Evolutionary conservation across 2,329 filamentous ascomycete genomes (phyloP).

Genomic region (Fusarium algeriense): DNA sequence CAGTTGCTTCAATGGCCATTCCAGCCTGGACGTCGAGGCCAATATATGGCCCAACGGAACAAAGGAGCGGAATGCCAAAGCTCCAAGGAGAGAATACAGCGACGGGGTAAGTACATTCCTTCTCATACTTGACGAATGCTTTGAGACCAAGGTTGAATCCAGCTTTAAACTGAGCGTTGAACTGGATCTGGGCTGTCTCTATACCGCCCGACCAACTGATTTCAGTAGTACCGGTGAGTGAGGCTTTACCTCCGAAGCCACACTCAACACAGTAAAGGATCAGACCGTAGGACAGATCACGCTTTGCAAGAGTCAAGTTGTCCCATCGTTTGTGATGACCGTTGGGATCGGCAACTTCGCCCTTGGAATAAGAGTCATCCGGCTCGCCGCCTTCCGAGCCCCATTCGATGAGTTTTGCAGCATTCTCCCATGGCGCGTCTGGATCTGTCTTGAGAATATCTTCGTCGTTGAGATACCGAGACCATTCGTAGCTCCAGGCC

Average conservation of each 20-base stretch:
- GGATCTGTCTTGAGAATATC: background rate
- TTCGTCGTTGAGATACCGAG: background rate
- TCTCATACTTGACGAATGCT: constrained; percentile 16
- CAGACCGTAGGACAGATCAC: background rate
- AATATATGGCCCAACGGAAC: background rate
- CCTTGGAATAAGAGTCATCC: constrained; percentile 12
- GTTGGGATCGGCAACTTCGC: constrained; percentile 1
- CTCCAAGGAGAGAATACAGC: background rate
- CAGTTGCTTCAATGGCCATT: constrained; percentile 5
- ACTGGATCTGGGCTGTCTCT: background rate
- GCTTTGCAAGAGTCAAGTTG: background rate
- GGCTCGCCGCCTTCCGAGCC: background rate
- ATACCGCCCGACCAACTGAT: background rate
- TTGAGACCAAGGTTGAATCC: background rate
- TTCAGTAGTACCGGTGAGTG: background rate
- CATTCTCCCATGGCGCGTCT: constrained; percentile 12
- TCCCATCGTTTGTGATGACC: constrained; percentile 9
- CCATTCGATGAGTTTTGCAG: constrained; percentile 7
- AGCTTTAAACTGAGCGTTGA: constrained; percentile 10
- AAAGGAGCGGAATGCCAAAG: background rate
- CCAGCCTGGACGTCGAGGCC: background rate
- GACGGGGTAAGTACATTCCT: background rate
- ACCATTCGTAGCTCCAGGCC: background rate
- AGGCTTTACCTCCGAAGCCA: background rate
- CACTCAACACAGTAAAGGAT: constrained; percentile 15